These are phyloP conservation scores for Fomes fomentarius DNA, from an alignment of 1,284 basidiomycete species.

Conservation along the genomic window DNA sequence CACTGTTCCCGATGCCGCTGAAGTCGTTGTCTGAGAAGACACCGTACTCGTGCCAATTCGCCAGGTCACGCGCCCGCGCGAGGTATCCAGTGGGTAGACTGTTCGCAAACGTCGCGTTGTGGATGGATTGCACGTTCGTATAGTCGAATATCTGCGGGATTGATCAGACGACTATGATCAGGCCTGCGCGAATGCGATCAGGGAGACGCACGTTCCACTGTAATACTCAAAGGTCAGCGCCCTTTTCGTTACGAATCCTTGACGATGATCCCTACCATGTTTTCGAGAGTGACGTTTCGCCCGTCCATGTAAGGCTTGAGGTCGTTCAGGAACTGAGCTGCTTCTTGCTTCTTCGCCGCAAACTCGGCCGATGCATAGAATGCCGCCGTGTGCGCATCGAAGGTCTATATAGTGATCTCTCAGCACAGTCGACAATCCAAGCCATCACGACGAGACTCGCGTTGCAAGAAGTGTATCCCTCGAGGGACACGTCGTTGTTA, in stretches of 20 bases:
- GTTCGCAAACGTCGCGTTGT: constrained; percentile 42
- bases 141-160: constrained; percentile 48
- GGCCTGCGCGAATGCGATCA: no score
- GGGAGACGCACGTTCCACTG: constrained; percentile 38
- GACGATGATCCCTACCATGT: constrained; percentile 38
- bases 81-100: constrained; percentile 37
- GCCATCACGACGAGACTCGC: constrained; percentile 27
- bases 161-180: not conserved
- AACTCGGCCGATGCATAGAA: constrained; percentile 42
- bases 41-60: constrained; percentile 54
- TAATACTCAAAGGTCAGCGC: not conserved
- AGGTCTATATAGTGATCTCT: constrained; percentile 27
- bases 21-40: constrained; percentile 45
- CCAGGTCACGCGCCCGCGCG: constrained; percentile 45
- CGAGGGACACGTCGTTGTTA: constrained; percentile 42
- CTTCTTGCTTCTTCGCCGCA: constrained; percentile 36
- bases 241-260: no score
- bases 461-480: constrained; percentile 51
- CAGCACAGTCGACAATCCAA: not conserved
- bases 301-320: constrained; percentile 45
- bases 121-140: constrained; percentile 56
- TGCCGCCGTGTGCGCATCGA: constrained; percentile 29
- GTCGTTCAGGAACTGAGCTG: constrained; percentile 42
- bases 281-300: constrained; percentile 43
- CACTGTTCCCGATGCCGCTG: constrained; percentile 43